phyloP scores from a whole-genome alignment of 345 rosid genomes.

The Citrus cavaleriei region DNA sequence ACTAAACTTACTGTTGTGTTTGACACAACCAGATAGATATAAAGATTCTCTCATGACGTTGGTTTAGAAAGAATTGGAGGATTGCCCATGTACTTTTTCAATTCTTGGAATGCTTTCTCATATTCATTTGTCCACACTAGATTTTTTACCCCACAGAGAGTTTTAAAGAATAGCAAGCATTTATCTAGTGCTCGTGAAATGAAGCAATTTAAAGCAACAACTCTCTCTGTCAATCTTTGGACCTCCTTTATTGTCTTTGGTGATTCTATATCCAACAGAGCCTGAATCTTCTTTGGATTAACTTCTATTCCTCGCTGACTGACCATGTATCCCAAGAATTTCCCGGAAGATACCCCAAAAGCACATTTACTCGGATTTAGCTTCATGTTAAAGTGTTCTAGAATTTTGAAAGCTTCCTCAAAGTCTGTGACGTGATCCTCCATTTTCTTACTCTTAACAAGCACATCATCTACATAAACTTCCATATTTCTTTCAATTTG shows the following conservation, averaged over 20 bases:
- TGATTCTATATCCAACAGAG: no score
- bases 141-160: accelerated
- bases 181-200: background rate
- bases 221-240: background rate
- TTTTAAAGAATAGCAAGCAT: background rate
- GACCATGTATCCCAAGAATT: background rate
- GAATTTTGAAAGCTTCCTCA: background rate
- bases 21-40: background rate
- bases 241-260: background rate
- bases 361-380: background rate
- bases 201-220: background rate
- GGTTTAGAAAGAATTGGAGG: no score
- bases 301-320: background rate
- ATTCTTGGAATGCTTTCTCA: no score
- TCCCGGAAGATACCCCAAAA: accelerated
- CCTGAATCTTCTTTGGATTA: no score
- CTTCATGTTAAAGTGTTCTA: background rate
- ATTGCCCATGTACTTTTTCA: no score
- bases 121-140: no score
- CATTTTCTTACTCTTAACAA: background rate
- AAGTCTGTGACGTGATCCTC: background rate
- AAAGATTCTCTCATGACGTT: accelerated
- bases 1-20: background rate
- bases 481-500: no score
- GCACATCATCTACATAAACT: background rate